Base-by-base conservation (phyloP, 208 protist species). In the Crithidia fasciculata region DNA sequence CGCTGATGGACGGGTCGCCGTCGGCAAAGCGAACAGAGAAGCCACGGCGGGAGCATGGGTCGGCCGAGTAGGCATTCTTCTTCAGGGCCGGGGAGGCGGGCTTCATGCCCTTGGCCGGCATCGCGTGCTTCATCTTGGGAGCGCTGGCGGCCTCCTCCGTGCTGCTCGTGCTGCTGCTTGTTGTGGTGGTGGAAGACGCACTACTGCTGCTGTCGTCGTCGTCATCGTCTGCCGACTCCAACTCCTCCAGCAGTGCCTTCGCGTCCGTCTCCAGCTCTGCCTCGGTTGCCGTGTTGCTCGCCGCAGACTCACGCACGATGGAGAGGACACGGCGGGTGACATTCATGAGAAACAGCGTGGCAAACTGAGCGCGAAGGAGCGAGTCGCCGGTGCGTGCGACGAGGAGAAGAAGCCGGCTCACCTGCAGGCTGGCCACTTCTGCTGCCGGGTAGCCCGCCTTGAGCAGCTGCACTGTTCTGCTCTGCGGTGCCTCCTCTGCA, bases 261-360 rank as follows among this genome's bases (percentile, higher is more conserved):
- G 86, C 86, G 6, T 86, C 78, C 40, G 55, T 43, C 63, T 95
- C 88, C 37, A 94, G 63, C 69, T 89, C 83, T 41, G 53, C 55
- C 39, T 74, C 74, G 12, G 69, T 86, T 15, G 78, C 85, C 61
- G 50, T 77, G 61, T 70, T 88, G 40, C 76, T 77, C 37, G 78
- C 79, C 8, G 91, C 89, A 45, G 82, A 81, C 69, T 86, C 80
- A 18, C 89, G 89, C 55, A 96, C 74, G 39, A 94, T 91, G 2
- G 89, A 87, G 13, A 96, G 70, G 28, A 96, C 84, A 10, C 91
- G 85, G 0, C 91, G 88, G 12, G 88, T 91, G n/a, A 94, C 87
- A 65, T 96, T 96, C 77, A 85, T 93, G 7, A 96, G 83, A 59
- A 96, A 80, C 13, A 96, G 79, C 57, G 83, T 89, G 43, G 71